A percentile compares a stretch with the other conserved stretches of the same genome.
These are phyloP conservation scores for Globisporangium spinosum DNA, from an alignment of 352 stramenopile genomes.

Conservation along the genomic window DNA sequence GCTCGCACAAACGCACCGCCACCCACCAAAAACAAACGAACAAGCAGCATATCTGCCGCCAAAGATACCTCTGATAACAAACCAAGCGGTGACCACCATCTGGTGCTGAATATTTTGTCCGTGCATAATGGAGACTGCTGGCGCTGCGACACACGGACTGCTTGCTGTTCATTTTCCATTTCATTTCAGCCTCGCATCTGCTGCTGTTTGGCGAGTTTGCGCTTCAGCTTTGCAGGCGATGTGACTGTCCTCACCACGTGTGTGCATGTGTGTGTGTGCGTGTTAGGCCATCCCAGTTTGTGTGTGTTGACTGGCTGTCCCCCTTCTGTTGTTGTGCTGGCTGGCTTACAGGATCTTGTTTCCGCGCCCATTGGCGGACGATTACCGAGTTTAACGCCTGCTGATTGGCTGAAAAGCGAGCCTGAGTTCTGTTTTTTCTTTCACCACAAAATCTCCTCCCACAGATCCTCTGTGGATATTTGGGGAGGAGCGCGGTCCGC, in stretches of 20 bases:
- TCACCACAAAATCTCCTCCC: neutral
- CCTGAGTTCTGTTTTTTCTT: slow-evolving; percentile 14
- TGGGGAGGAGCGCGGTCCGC: slow-evolving; percentile 4
- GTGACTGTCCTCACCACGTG: neutral
- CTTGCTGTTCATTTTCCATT: neutral
- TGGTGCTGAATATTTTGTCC: neutral
- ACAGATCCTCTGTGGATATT: slow-evolving; percentile 10
- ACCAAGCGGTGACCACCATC: neutral
- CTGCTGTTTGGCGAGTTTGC: neutral
- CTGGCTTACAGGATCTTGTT: neutral
- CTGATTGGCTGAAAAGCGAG: neutral
- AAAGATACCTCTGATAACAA: slow-evolving; percentile 9
- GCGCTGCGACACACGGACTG: neutral
- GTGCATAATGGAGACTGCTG: neutral
- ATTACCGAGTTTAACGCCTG: neutral
- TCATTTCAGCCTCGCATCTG: neutral
- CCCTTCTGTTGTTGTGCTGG: neutral
- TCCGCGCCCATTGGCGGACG: neutral
- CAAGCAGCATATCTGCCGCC: neutral
- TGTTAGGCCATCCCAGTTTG: too few species aligned
- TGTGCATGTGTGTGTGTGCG: too few species aligned
- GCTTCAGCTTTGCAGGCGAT: neutral
- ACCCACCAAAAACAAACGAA: neutral
- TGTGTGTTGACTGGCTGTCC: too few species aligned
- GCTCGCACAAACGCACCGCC: neutral